phyloP scores from a whole-genome alignment of 108 stramenopile species.

The Cyclotella kingstonii region DNA sequence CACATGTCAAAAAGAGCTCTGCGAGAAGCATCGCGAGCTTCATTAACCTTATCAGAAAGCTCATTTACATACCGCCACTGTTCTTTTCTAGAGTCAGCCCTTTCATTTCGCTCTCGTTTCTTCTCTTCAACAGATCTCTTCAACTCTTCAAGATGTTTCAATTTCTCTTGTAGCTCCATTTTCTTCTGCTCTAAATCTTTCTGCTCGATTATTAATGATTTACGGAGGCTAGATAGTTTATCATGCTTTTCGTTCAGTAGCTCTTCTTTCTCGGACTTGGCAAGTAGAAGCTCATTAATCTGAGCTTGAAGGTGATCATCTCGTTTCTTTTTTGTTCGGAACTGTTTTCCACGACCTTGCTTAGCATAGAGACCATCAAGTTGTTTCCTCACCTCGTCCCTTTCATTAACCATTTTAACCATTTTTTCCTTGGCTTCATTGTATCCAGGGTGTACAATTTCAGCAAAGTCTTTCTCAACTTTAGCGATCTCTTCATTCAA shows the following conservation, averaged over 20 bases:
- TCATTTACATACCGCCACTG: constrained; percentile 68
- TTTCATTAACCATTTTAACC: constrained; percentile 53
- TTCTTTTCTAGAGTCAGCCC: constrained; percentile 78
- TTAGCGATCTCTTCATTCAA: constrained; percentile 56
- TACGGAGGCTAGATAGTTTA: constrained; percentile 59
- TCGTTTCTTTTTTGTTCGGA: constrained; percentile 76
- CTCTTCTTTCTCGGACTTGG: constrained; percentile 63
- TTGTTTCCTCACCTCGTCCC: constrained; percentile 57
- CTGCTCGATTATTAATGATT: constrained; percentile 32
- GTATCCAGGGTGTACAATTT: constrained; percentile 59
- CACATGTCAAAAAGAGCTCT: constrained; percentile 63
- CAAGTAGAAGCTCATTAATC: constrained; percentile 58
- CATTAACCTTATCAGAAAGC: constrained; percentile 58
- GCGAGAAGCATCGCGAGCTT: constrained; percentile 59
- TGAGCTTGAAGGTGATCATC: constrained; percentile 72
- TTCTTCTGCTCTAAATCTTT: constrained; percentile 45
- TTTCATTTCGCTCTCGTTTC: constrained; percentile 55
- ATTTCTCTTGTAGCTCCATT: constrained; percentile 50
- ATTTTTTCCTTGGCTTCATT: constrained; percentile 56
- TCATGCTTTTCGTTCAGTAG: constrained; percentile 54
- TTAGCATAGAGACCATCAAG: constrained; percentile 88
- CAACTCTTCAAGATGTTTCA: constrained; percentile 50
- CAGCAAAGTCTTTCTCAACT: constrained; percentile 49
- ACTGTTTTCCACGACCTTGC: constrained; percentile 90
- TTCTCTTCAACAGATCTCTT: constrained; percentile 64